Percentiles rank a stretch among this genome's conserved stretches.
Conservation (phyloP, 176 grass and related monocot species). For the Themeda triandra region DNA sequence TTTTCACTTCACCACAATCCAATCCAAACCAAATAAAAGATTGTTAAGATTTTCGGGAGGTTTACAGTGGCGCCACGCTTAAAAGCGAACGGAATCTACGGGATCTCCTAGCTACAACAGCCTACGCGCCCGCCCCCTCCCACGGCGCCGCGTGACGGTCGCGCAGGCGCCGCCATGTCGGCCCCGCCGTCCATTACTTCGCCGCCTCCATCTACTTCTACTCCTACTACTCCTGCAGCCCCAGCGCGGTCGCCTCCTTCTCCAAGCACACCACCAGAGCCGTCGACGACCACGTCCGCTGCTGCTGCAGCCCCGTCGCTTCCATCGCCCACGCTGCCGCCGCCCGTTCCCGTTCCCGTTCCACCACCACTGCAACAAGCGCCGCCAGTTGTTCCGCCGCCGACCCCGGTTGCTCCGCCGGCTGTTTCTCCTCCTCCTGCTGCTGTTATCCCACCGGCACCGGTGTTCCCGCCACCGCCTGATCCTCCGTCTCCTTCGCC, state of each 20-base stretch:
- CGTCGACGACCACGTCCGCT: neutral
- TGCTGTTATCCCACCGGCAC: neutral
- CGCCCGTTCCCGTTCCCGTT: neutral
- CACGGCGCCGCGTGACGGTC: neutral
- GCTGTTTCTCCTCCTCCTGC: neutral
- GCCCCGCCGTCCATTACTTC: neutral
- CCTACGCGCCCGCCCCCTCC: neutral
- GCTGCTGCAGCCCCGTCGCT: neutral
- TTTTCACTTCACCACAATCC: neutral
- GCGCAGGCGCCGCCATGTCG: neutral
- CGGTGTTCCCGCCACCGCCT: neutral
- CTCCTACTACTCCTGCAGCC: neutral
- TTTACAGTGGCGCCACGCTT: conserved; percentile 2
- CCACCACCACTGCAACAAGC: neutral
- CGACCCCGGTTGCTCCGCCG: neutral
- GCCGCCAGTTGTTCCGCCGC: neutral
- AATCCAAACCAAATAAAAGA: neutral
- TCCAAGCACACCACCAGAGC: neutral
- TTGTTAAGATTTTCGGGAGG: neutral
- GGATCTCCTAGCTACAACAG: neutral
- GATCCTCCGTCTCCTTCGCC: neutral
- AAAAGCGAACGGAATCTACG: neutral
- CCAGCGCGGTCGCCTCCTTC: neutral
- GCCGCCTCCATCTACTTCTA: neutral
- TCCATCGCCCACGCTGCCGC: neutral